Evolutionary conservation across 2,329 filamentous ascomycete species (phyloP).

Genomic region (Emergomyces orientalis): DNA sequence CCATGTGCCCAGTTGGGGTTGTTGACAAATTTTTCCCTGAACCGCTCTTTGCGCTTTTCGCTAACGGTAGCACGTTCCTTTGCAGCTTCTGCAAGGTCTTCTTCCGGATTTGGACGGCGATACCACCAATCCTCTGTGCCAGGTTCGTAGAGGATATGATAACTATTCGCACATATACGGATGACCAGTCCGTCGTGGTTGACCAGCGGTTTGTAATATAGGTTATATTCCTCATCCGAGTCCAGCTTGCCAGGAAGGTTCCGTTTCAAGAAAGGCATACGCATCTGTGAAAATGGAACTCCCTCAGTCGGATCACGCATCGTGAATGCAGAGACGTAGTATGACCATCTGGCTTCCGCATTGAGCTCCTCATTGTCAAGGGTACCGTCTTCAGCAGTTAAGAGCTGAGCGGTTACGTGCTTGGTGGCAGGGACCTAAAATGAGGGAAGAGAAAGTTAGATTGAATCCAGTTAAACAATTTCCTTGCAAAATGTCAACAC

Average conservation of each 20-base stretch:
- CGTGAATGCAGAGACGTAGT: slow-evolving; percentile 88
- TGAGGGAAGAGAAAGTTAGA: slow-evolving; percentile 21
- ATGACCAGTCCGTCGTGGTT: slow-evolving; percentile 61
- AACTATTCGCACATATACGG: slow-evolving; percentile 67
- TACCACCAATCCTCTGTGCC: slow-evolving; percentile 65
- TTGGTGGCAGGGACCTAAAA: slow-evolving; percentile 55
- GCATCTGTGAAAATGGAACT: slow-evolving; percentile 54
- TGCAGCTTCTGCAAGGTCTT: slow-evolving; percentile 25
- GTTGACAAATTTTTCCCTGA: slow-evolving; percentile 45
- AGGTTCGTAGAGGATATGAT: slow-evolving; percentile 68
- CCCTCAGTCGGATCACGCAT: slow-evolving; percentile 83
- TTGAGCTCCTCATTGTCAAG: slow-evolving; percentile 65
- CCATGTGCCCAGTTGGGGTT: slow-evolving; percentile 45
- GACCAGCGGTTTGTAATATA: slow-evolving; percentile 44
- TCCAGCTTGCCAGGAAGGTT: slow-evolving; percentile 57
- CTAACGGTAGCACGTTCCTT: slow-evolving; percentile 29
- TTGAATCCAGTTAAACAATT: background rate
- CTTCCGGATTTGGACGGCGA: slow-evolving; percentile 26
- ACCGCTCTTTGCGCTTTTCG: slow-evolving; percentile 39
- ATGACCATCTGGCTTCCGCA: slow-evolving; percentile 66
- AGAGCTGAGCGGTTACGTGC: slow-evolving; percentile 67
- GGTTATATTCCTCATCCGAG: slow-evolving; percentile 54
- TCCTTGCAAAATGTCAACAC: slow-evolving; percentile 32
- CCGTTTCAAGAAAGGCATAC: slow-evolving; percentile 60
- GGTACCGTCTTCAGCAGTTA: slow-evolving; percentile 73